Evolutionary conservation across 192 early-diverging fungal genomes (phyloP), one percentile per base, ranked within the genome.

Genomic region (Entomortierella chlamydospora): DNA sequence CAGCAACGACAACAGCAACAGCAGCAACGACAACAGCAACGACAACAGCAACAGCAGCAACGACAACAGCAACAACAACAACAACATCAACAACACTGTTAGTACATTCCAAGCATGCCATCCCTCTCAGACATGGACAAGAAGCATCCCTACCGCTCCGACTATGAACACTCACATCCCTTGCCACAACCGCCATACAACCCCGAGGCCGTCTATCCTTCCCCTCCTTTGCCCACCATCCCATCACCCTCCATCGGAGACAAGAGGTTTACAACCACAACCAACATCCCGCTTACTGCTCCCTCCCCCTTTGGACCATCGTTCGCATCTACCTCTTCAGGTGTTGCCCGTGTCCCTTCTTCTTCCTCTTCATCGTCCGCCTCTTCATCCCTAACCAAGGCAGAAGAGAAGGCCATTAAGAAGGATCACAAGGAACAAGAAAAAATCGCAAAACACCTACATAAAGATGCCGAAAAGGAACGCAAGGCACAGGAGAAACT

Each of bases 81-180:
- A 17, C 18, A 43, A 43, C 22, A 50, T 9, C 15, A 17, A 50
- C 47, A n/a, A 17, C 4, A n/a, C 47, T n/a, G 17, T 17, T 15
- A 4, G 28, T 28, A 54, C 4, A 28, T 12, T 3, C 15, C 15
- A 29, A 54, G 15, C 4, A 57, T 15, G 10, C 31, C 28, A 4
- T 57, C 56, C 1, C 10, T 57, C 6, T 57, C 56, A 37, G 56
- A 57, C 56, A 57, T 57, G 56, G 56, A 57, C 56, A 57, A 57
- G 56, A 57, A 57, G 56, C 29, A 30, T n/a, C n/a, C n/a, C 26
- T 23, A 56, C 6, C 20, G 54, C 7, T 8, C 11, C 6, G 28
- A 25, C 22, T 9, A 30, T 6, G 29, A 56, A 8, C 9, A 4
- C 28, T 11, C 22, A 29, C 22, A 30, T 30, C 54, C 12, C 28